Base-by-base conservation (phyloP, 2,329 filamentous ascomycete species). In the Cladosporium sp. region DNA sequence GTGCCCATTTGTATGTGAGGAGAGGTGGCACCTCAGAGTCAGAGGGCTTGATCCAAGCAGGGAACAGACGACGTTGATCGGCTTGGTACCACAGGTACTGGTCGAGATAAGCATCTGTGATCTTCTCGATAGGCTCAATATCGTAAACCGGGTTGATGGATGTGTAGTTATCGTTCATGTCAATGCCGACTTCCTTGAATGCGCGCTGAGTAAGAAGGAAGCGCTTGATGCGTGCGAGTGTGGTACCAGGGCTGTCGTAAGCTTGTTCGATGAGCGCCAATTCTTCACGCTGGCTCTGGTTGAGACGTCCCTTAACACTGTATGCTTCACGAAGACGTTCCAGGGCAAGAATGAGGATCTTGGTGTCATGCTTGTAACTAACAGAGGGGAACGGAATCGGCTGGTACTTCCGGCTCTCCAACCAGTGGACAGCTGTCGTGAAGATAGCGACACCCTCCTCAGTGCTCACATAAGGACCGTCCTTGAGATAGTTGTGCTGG, bases 121-220 rank as follows among this genome's bases (percentile, higher is more conserved):
- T 99, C 79, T 99, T 99, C 79, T 99, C 94, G 59, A 99, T 97
- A 0, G 94, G 94, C 75, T 99, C 95, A 60, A 99, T 94, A 65
- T 99, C 94, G 71, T 99, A 99, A 1, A 99, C 94, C 0, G 94
- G 95, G 70, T 99, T 99, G 79, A 99, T 99, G 17, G 91, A 93
- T 79, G 87, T 97, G 77, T 99, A 99, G 70, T 99, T 99, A 77
- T 99, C 94, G 73, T 99, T 99, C 94, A 99, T 99, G 71, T 99
- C 94, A 65, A 99, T 99, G 56, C 93, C 94, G 44, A 99, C 94
- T 75, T 99, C 94, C 77, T 99, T 99, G 83, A 99, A 99, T 1
- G 95, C 94, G 73, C 94, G 86, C 71, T 99, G 94, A 0, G 95
- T 99, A 44, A 99, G 84, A 61, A 99, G 79, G 80, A 97, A 97